A percentile compares a stretch with the other conserved stretches of the same genome.
These are phyloP conservation scores for Elaeagnus macrophylla DNA, from an alignment of 306 rosid genomes.

Conservation along the genomic window DNA sequence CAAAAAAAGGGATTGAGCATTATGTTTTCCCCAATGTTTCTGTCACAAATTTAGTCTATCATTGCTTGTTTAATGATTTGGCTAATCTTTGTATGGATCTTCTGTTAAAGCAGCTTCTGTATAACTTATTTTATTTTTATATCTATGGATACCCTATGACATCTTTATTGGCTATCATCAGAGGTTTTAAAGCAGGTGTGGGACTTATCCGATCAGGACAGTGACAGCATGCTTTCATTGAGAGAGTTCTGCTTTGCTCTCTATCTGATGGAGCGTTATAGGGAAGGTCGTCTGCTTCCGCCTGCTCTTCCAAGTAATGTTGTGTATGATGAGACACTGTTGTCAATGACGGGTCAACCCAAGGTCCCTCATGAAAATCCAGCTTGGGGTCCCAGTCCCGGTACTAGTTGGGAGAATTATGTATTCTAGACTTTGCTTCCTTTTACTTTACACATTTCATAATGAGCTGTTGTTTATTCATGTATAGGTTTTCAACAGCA, in stretches of 20 bases:
- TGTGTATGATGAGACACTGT: conserved; percentile 59
- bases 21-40: too few species aligned
- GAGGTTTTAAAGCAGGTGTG: conserved; percentile 91
- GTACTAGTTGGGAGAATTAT: conserved; percentile 25
- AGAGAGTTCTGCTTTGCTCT: conserved; percentile 90
- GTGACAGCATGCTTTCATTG: conserved; percentile 94
- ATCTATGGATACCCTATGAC: conserved; percentile 14
- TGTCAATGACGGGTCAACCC: conserved; percentile 77
- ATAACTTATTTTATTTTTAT: conserved; percentile 17
- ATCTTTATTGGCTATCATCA: conserved; percentile 38
- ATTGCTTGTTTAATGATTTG: not conserved
- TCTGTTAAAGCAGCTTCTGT: conserved; percentile 11
- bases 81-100: conserved; percentile 3
- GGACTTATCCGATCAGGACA: conserved; percentile 97
- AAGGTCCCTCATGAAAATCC: conserved; percentile 49
- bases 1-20: too few species aligned
- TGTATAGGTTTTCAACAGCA: conserved; percentile 71
- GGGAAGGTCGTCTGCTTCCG: conserved; percentile 91
- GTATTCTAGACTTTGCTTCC: conserved; percentile 8
- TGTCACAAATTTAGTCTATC: too few species aligned
- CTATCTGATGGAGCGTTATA: conserved; percentile 84
- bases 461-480: conserved; percentile 1
- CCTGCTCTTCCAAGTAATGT: conserved; percentile 62
- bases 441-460: conserved; percentile 13
- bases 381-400: conserved; percentile 58